These are phyloP conservation scores for Rhodamnia rubescens DNA, from an alignment of 345 rosid species.

Conservation along the genomic window DNA sequence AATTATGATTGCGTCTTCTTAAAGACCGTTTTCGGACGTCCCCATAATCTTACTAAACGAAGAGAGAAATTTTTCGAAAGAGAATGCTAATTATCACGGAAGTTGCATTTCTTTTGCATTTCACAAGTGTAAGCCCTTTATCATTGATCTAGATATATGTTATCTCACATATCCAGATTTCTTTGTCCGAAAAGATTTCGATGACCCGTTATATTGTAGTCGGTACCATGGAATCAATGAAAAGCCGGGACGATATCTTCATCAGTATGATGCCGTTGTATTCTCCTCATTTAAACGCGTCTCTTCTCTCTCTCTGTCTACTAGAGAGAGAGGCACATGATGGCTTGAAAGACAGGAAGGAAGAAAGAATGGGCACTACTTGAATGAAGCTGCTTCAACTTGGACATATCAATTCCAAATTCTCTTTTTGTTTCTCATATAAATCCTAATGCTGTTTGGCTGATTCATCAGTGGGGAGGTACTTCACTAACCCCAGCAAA, in stretches of 20 bases:
- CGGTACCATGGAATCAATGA: not conserved
- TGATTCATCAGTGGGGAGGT: not conserved
- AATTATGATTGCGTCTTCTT: not conserved
- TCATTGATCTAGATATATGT: not conserved
- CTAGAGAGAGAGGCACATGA: not conserved
- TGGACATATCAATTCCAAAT: not conserved
- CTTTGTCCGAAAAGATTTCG: not conserved
- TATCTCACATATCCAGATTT: not conserved
- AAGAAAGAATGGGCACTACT: not conserved
- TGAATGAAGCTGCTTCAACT: not conserved
- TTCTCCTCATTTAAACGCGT: not conserved
- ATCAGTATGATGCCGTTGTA: not conserved
- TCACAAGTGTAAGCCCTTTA: not conserved
- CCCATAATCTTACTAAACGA: not conserved
- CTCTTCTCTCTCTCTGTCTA: not conserved
- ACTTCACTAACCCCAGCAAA: conserved; percentile 61
- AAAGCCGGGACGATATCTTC: not conserved
- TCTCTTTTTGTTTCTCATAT: not conserved
- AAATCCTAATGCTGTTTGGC: conserved; percentile 3
- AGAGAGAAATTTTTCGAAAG: not conserved
- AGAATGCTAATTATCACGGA: not conserved
- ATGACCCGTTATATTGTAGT: not conserved
- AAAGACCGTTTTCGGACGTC: not conserved
- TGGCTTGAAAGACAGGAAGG: not conserved
- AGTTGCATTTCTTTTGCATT: not conserved